Conservation (phyloP, 352 stramenopile genomes). For the Phytophthora quininea region DNA sequence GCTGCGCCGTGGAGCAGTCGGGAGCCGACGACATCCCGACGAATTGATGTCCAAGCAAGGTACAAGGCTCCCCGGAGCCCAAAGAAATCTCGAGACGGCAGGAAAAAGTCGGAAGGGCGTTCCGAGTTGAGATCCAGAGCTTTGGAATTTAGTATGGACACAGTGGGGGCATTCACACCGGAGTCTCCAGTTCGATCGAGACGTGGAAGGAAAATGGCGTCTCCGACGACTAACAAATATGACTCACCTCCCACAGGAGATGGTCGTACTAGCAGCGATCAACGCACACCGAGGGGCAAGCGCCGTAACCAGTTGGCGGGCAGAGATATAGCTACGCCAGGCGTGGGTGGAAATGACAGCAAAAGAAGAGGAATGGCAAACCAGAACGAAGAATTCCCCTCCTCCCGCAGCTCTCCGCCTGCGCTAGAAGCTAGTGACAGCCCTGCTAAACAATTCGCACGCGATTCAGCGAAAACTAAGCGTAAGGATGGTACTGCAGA, state of each 20-base stretch:
- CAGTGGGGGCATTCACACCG: conserved; percentile 20
- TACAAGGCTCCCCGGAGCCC: conserved; percentile 29
- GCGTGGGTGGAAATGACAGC: conserved; percentile 17
- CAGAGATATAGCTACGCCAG: conserved; percentile 8
- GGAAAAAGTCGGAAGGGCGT: conserved; percentile 23
- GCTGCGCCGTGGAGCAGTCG: conserved; percentile 17
- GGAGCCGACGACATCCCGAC: conserved; percentile 25
- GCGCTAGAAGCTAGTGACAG: conserved; percentile 25
- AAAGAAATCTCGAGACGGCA: conserved; percentile 26
- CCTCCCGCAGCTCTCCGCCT: conserved; percentile 1
- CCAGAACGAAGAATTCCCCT: conserved; percentile 17
- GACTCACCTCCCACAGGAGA: conserved; percentile 14
- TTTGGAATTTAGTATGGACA: conserved; percentile 29
- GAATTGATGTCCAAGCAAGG: conserved; percentile 40
- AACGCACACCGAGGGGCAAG: conserved; percentile 22
- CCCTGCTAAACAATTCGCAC: conserved; percentile 8
- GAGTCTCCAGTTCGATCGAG: conserved; percentile 20
- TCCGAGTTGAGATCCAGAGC: conserved; percentile 26
- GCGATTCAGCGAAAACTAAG: conserved; percentile 19
- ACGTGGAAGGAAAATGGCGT: conserved; percentile 17
- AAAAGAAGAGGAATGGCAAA: conserved; percentile 8
- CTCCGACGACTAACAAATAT: conserved; percentile 6
- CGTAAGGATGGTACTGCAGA: conserved; percentile 20
- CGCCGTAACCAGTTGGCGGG: conserved; percentile 19
- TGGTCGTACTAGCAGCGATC: conserved; percentile 10